Percentiles rank a stretch among this genome's conserved stretches.
phyloP scores from a whole-genome alignment of 768 basidiomycete genomes.

The Rhodotorula graminis region DNA sequence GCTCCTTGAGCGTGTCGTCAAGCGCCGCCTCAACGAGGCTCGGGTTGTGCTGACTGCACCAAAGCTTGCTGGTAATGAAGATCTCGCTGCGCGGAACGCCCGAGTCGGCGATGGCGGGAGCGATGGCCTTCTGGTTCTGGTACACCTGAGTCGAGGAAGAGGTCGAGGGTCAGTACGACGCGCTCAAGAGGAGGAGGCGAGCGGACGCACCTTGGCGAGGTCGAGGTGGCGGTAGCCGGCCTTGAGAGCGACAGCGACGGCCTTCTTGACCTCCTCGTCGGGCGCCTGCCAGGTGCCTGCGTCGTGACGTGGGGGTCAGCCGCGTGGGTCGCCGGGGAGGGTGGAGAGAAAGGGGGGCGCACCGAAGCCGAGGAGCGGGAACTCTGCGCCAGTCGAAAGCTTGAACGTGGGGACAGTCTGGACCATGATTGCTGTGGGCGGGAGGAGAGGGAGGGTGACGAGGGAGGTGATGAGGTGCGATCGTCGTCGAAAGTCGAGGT shows the following conservation, averaged over 20 bases:
- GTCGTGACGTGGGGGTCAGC: not conserved
- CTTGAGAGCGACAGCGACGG: conserved; percentile 56
- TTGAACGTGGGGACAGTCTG: conserved; percentile 3
- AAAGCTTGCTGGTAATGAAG: conserved; percentile 65
- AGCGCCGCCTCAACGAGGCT: conserved; percentile 66
- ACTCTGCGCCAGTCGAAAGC: conserved; percentile 1
- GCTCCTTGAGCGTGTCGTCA: conserved; percentile 66
- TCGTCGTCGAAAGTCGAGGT: no score
- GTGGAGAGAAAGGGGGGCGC: not conserved
- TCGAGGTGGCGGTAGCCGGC: conserved; percentile 79
- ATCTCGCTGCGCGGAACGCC: conserved; percentile 75
- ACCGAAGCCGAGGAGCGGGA: conserved; percentile 11
- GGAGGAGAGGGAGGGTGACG: not conserved
- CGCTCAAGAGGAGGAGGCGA: not conserved
- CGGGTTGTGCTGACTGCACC: conserved; percentile 70
- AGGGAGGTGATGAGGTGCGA: not conserved
- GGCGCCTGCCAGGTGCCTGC: conserved; percentile 71
- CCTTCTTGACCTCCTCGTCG: conserved; percentile 59
- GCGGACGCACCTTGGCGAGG: conserved; percentile 52
- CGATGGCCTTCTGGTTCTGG: conserved; percentile 65
- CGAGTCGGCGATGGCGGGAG: conserved; percentile 56
- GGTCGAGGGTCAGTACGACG: conserved; percentile 30
- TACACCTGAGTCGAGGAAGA: conserved; percentile 51
- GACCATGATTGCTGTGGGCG: not conserved
- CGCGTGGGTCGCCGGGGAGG: not conserved